phyloP scores from a whole-genome alignment of 2,329 filamentous ascomycete genomes.

The Kalmusia sp. region DNA sequence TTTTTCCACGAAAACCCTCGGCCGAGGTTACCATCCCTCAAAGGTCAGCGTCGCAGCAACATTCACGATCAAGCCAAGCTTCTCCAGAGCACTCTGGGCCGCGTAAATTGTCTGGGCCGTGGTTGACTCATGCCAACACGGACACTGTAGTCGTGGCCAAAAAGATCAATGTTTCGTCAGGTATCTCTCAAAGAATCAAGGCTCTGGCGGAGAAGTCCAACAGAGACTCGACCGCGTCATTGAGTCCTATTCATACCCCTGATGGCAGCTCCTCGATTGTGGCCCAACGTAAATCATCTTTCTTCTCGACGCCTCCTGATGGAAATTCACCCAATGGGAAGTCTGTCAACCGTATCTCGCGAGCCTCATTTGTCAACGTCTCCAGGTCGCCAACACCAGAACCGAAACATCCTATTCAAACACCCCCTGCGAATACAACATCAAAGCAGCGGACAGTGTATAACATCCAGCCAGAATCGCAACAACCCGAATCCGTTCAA shows the following conservation, averaged over 20 bases:
- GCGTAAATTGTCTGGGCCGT: constrained; percentile 42
- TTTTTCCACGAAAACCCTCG: constrained; percentile 55
- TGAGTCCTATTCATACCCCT: constrained; percentile 32
- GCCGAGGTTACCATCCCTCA: constrained; percentile 32
- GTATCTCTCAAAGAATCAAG: constrained; percentile 94
- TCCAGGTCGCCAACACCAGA: constrained; percentile 38
- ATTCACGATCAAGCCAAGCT: constrained; percentile 27
- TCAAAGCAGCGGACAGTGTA: constrained; percentile 40
- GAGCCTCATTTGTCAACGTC: constrained; percentile 33
- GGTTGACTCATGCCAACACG: constrained; percentile 31
- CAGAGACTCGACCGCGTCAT: constrained; percentile 52
- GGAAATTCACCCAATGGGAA: constrained; percentile 35
- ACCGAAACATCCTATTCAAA: constrained; percentile 26
- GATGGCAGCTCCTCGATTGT: constrained; percentile 39
- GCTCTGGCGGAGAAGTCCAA: constrained; percentile 79
- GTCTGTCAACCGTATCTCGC: constrained; percentile 37
- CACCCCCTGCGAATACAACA: constrained; percentile 26
- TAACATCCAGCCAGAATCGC: constrained; percentile 48
- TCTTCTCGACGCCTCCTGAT: constrained; percentile 43
- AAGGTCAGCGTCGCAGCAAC: constrained; percentile 48
- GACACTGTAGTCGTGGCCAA: constrained; percentile 58
- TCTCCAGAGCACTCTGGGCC: constrained; percentile 34
- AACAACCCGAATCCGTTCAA: constrained; percentile 77
- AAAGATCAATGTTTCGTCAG: constrained; percentile 84
- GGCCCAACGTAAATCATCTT: constrained; percentile 48